phyloP scores from a whole-genome alignment of 352 stramenopile species.

The Pythium pyrilobum region DNA sequence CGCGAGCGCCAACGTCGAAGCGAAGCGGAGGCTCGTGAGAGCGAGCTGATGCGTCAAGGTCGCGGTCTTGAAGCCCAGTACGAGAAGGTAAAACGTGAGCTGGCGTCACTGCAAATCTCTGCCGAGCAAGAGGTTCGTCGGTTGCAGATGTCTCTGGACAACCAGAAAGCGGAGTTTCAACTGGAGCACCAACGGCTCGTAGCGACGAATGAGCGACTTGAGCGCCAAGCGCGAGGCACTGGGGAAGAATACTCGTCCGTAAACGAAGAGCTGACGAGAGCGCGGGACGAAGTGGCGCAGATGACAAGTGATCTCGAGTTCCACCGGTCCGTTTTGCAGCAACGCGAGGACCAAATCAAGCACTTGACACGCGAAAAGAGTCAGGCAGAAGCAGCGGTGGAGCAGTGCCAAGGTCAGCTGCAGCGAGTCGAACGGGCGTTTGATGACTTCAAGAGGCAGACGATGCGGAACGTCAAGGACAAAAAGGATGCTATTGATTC shows the following conservation, averaged over 20 bases:
- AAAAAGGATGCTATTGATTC: slow-evolving; percentile 35
- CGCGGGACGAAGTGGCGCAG: slow-evolving; percentile 8
- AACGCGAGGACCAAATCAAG: slow-evolving; percentile 4
- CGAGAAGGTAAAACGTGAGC: slow-evolving; percentile 33
- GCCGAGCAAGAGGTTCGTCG: slow-evolving; percentile 36
- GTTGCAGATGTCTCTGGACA: slow-evolving; percentile 36
- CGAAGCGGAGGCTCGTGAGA: slow-evolving; percentile 16
- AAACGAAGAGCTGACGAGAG: background rate
- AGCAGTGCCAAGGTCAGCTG: slow-evolving; percentile 15
- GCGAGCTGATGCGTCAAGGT: slow-evolving; percentile 19
- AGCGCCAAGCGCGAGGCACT: slow-evolving; percentile 12
- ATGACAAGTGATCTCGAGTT: slow-evolving; percentile 11
- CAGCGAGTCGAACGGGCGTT: slow-evolving; percentile 19
- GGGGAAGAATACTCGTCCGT: slow-evolving; percentile 1
- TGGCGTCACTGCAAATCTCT: slow-evolving; percentile 34
- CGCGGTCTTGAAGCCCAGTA: slow-evolving; percentile 29
- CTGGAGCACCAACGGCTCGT: slow-evolving; percentile 20
- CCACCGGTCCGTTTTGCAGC: slow-evolving; percentile 2
- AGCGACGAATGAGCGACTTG: slow-evolving; percentile 16
- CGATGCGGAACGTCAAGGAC: slow-evolving; percentile 32
- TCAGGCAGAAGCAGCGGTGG: slow-evolving; percentile 8
- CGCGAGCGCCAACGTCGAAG: slow-evolving; percentile 13
- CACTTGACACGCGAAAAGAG: background rate
- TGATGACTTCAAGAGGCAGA: slow-evolving; percentile 44
- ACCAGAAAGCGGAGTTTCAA: slow-evolving; percentile 19